Base-by-base conservation (phyloP, 2,329 filamentous ascomycete genomes). In the Verticillium klebahnii region DNA sequence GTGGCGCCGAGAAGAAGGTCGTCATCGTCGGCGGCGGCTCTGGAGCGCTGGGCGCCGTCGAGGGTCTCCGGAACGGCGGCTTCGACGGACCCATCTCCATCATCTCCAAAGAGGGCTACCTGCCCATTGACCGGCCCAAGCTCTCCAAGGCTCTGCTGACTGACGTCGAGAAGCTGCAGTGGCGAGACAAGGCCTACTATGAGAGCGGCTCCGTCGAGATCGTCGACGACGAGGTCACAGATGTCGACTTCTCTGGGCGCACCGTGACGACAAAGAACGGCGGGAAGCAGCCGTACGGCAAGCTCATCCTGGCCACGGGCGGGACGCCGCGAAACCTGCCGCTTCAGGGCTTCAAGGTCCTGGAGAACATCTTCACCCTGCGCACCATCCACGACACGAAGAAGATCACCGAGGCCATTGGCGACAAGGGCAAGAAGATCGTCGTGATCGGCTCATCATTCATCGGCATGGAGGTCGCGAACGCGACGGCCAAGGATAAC, bases 381-480 rank as follows among this genome's bases (percentile, higher is more conserved):
- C 87, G 95, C 60, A 88, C 82, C 12, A 81, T 96, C n/a, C 83
- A 88, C 52, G 89, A 98, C 71, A 86, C 89, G 0, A 86, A 93
- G 73, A 83, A 82, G 62, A 97, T 99, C 67, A 82, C 92, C 31
- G 82, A 80, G 1, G 92, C 92, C 7, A 90, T 96, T 56, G 92
- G 92, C 34, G 86, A 91, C 57, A 89, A 91, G 71, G 87, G 87
- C 63, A 97, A 97, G 83, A 97, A 97, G 75, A 87, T 99, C 67
- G 92, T 97, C 56, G 83, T 99, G 15, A 82, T 99, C 60, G 95
- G 95, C 50, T 94, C 90, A 63, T 96, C 92, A 0, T 99, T 99
- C 76, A 99, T 99, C 71, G 95, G 95, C 50, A 96, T 99, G 91
- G 95, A 99, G 76, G 86, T 96, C n/a, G 94, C 91, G 64, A 95